A percentile compares a stretch with the other conserved stretches of the same genome.
Conservation (phyloP, 2,329 filamentous ascomycete species). For the Neoscytalidium dimidiatum region DNA sequence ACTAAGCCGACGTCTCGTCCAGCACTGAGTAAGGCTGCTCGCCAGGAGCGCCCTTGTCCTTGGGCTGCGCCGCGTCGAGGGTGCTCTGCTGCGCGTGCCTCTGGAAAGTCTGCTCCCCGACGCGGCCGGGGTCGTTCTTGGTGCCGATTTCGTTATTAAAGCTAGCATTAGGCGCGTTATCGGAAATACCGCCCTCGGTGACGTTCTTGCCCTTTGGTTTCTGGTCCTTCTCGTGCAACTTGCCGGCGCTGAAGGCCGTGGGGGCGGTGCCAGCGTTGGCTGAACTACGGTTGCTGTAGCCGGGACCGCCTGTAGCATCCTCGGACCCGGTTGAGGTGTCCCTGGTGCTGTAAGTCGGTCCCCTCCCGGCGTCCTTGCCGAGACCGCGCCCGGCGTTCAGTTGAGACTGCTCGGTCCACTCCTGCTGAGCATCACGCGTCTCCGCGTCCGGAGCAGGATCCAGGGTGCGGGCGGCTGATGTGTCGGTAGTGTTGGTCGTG, state of each 20-base stretch:
- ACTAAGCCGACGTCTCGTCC: constrained; percentile 22
- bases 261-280: constrained; percentile 36
- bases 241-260: constrained; percentile 39
- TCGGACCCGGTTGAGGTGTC: constrained; percentile 34
- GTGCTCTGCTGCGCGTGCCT: constrained; percentile 34
- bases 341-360: constrained; percentile 36
- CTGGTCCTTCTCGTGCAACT: constrained; percentile 29
- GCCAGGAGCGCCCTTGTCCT: constrained; percentile 20
- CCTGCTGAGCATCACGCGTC: constrained; percentile 45
- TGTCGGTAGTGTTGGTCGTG: constrained; percentile 59
- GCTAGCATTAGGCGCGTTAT: constrained; percentile 50
- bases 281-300: constrained; percentile 23
- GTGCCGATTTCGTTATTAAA: constrained; percentile 56
- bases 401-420: constrained; percentile 41
- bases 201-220: constrained; percentile 57
- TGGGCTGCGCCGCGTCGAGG: constrained; percentile 25
- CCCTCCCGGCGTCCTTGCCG: constrained; percentile 37
- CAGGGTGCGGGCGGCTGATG: constrained; percentile 54
- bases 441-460: constrained; percentile 50
- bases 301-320: constrained; percentile 38
- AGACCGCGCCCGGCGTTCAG: constrained; percentile 42
- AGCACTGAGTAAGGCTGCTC: constrained; percentile 21
- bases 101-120: constrained; percentile 45
- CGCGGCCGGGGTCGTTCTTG: constrained; percentile 56
- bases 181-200: constrained; percentile 49